phyloP scores from a whole-genome alignment of 768 basidiomycete species.

The Paxillus ammoniavirescens region DNA sequence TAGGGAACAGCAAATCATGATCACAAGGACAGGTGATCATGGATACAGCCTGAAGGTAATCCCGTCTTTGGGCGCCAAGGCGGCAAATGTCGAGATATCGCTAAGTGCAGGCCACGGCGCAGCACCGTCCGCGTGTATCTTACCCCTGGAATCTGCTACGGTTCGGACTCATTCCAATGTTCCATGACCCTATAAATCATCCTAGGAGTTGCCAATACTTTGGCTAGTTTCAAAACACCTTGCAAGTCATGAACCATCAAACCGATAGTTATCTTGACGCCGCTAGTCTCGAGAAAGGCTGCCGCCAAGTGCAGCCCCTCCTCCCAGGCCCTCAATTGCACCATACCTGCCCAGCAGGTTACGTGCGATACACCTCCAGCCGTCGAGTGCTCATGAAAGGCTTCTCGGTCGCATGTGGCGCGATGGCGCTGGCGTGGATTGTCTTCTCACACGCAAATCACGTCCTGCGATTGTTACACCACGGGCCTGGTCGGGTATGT shows the following conservation, averaged over 20 bases:
- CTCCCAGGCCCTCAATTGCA: background rate
- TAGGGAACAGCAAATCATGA: too few relatives aligned
- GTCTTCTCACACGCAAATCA: slow-evolving; percentile 5
- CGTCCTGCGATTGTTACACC: background rate
- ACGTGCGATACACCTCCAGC: background rate
- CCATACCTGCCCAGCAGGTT: background rate
- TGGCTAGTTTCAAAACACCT: background rate
- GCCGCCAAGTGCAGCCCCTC: slow-evolving; percentile 2
- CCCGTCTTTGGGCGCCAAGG: too few relatives aligned
- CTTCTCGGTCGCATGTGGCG: slow-evolving; percentile 5
- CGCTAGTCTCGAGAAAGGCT: slow-evolving; percentile 20
- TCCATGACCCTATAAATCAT: background rate
- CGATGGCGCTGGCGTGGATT: slow-evolving; percentile 13
- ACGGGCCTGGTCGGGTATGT: slow-evolving; percentile 8
- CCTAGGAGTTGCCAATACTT: background rate
- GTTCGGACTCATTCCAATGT: background rate
- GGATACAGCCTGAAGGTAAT: too few relatives aligned
- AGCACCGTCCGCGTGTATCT: background rate
- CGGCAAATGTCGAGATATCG: too few relatives aligned
- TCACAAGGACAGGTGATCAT: too few relatives aligned
- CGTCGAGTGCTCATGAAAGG: slow-evolving; percentile 10
- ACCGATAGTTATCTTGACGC: slow-evolving; percentile 2
- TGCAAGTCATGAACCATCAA: slow-evolving; percentile 16
- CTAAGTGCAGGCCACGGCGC: background rate
- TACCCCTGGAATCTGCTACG: background rate